Evolutionary conservation across 2,329 filamentous ascomycete genomes (phyloP).

Genomic region (Byssoonygena ceratinophila): DNA sequence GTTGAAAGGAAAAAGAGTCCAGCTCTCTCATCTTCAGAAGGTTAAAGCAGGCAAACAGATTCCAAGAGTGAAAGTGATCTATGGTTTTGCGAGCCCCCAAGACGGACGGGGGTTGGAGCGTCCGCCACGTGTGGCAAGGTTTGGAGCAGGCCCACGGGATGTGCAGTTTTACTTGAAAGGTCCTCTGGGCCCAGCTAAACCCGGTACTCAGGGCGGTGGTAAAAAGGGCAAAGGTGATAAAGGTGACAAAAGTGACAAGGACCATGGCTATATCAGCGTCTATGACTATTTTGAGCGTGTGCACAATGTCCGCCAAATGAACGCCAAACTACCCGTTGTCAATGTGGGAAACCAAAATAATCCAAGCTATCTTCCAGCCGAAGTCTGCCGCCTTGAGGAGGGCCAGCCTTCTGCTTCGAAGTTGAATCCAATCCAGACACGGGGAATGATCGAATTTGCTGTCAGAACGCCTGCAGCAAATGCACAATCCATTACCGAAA

Average conservation of each 20-base stretch:
- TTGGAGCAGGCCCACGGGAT: slow-evolving; percentile 41
- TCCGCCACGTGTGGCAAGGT: slow-evolving; percentile 27
- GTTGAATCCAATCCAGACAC: slow-evolving; percentile 51
- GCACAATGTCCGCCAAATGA: neutral
- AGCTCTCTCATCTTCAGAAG: slow-evolving; percentile 32
- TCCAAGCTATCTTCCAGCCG: slow-evolving; percentile 56
- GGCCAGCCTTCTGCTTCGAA: slow-evolving; percentile 55
- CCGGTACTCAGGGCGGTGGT: slow-evolving; percentile 12
- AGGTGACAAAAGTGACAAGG: slow-evolving; percentile 18
- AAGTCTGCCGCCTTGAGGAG: slow-evolving; percentile 52
- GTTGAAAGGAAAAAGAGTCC: slow-evolving; percentile 35
- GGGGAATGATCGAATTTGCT: slow-evolving; percentile 61
- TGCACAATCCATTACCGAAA: slow-evolving; percentile 52
- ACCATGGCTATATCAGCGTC: slow-evolving; percentile 41
- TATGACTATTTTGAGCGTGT: slow-evolving; percentile 39
- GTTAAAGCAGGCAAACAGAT: slow-evolving; percentile 27
- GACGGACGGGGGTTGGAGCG: slow-evolving; percentile 30
- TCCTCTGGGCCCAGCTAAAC: slow-evolving; percentile 16
- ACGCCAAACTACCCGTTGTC: slow-evolving; percentile 46
- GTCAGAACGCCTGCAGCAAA: slow-evolving; percentile 58
- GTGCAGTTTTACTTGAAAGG: slow-evolving; percentile 46
- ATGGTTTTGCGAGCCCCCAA: slow-evolving; percentile 33
- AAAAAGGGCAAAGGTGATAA: slow-evolving; percentile 21
- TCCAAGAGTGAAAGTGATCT: slow-evolving; percentile 38
- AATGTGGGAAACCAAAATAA: slow-evolving; percentile 52